A percentile compares a stretch with the other conserved stretches of the same genome.
Conservation (phyloP, 495 filamentous ascomycete genomes). For the Lepraria neglecta region DNA sequence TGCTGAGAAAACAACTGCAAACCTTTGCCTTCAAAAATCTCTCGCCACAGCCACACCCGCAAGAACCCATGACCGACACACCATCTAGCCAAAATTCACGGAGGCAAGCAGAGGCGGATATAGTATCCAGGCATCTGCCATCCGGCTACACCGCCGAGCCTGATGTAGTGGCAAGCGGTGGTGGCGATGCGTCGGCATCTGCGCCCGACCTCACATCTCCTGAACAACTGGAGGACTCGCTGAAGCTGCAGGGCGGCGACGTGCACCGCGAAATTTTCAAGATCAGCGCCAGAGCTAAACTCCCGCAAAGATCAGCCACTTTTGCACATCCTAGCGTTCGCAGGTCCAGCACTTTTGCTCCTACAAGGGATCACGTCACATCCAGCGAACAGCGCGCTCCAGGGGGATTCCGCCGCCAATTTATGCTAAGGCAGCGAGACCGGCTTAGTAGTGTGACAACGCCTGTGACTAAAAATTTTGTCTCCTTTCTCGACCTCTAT, state of each 20-base stretch:
- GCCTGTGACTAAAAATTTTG: constrained; percentile 57
- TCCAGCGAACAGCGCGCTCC: constrained; percentile 50
- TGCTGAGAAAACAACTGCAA: too few relatives aligned
- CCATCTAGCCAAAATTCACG: constrained; percentile 21
- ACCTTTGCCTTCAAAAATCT: too few relatives aligned
- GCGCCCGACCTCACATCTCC: background rate
- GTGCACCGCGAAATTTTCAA: constrained; percentile 65
- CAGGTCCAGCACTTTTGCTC: constrained; percentile 19
- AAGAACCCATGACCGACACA: constrained; percentile 13
- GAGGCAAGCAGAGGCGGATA: constrained; percentile 29
- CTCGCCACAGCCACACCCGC: background rate
- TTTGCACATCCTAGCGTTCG: constrained; percentile 45
- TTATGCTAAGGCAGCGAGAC: constrained; percentile 45
- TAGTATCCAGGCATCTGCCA: constrained; percentile 38
- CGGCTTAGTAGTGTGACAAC: constrained; percentile 37
- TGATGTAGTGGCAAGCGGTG: constrained; percentile 21
- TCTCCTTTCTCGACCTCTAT: constrained; percentile 63
- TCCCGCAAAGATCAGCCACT: constrained; percentile 50
- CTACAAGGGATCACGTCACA: constrained; percentile 31
- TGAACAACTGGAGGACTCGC: constrained; percentile 47
- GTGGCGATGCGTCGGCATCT: constrained; percentile 2
- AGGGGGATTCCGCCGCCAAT: constrained; percentile 57
- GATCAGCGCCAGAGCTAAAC: constrained; percentile 44
- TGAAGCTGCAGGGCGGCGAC: constrained; percentile 60
- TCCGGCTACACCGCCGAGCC: constrained; percentile 40